A percentile compares a stretch with the other conserved stretches of the same genome.
phyloP scores from a whole-genome alignment of 1,284 basidiomycete species.

The Trametes pubescens region DNA sequence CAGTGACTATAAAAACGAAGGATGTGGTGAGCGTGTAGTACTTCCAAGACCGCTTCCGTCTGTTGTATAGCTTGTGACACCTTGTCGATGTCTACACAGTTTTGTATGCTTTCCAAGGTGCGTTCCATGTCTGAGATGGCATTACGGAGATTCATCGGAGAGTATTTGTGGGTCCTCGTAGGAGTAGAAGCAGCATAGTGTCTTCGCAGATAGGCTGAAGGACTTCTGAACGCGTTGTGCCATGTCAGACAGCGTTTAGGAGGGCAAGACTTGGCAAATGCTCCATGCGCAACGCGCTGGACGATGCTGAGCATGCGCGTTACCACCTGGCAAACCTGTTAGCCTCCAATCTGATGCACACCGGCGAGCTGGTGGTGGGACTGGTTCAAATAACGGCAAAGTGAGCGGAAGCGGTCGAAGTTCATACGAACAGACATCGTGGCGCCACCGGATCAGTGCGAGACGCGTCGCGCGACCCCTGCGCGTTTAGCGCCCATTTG shows the following conservation, averaged over 20 bases:
- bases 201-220: neutral
- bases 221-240: neutral
- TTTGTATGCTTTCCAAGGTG: conserved; percentile 14
- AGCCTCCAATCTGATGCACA: neutral
- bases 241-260: neutral
- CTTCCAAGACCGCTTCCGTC: conserved; percentile 17
- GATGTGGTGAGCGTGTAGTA: neutral
- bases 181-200: neutral
- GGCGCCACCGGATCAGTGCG: neutral
- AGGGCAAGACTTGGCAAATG: neutral
- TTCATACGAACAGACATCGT: neutral
- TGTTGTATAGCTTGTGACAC: conserved; percentile 9
- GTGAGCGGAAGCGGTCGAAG: conserved; percentile 4
- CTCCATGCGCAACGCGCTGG: neutral
- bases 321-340: neutral
- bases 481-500: conserved; percentile 1
- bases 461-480: conserved; percentile 1
- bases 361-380: neutral
- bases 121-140: neutral
- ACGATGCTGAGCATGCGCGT: neutral
- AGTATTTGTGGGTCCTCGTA: neutral
- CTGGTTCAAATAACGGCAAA: neutral
- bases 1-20: neutral
- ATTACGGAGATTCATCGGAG: neutral
- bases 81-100: conserved; percentile 11